These are phyloP conservation scores for Lyophyllum shimeji DNA, from an alignment of 768 basidiomycete species.

Conservation along the genomic window DNA sequence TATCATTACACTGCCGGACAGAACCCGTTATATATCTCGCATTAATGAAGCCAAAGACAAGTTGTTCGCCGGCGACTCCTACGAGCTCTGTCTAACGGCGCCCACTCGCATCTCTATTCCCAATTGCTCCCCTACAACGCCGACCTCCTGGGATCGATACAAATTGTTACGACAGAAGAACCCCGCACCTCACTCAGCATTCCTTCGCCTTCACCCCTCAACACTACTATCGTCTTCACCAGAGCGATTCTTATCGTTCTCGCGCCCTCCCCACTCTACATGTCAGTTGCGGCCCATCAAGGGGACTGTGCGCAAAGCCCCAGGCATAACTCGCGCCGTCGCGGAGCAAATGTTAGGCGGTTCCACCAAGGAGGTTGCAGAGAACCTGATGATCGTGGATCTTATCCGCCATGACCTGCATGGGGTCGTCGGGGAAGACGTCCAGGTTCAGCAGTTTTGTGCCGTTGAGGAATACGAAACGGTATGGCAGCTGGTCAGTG, in stretches of 20 bases:
- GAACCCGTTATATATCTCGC: conserved; percentile 59
- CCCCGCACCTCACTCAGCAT: conserved; percentile 88
- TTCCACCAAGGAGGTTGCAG: conserved; percentile 87
- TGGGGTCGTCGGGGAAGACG: conserved; percentile 77
- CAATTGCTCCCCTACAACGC: conserved; percentile 26
- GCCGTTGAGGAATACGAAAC: conserved; percentile 89
- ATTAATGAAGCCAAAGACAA: conserved; percentile 73
- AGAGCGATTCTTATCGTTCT: conserved; percentile 85
- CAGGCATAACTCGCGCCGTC: conserved; percentile 58
- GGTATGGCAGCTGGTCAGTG: conserved; percentile 94
- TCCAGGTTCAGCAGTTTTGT: conserved; percentile 84
- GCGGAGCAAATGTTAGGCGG: conserved; percentile 65
- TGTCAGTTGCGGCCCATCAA: conserved; percentile 95
- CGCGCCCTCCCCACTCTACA: conserved; percentile 57
- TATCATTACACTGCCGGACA: conserved; percentile 53
- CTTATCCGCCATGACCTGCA: conserved; percentile 92
- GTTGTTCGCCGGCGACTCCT: conserved; percentile 83
- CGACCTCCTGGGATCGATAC: conserved; percentile 74
- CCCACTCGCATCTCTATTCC: conserved; percentile 58
- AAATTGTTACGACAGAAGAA: conserved; percentile 71
- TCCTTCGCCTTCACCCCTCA: conserved; percentile 72
- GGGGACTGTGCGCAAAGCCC: conserved; percentile 79
- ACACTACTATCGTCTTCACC: conserved; percentile 86
- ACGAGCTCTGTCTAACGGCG: conserved; percentile 90
- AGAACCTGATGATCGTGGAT: conserved; percentile 98